These are phyloP conservation scores for Scutellaria baicalensis DNA, from an alignment of 257 asterid species.

Conservation along the genomic window DNA sequence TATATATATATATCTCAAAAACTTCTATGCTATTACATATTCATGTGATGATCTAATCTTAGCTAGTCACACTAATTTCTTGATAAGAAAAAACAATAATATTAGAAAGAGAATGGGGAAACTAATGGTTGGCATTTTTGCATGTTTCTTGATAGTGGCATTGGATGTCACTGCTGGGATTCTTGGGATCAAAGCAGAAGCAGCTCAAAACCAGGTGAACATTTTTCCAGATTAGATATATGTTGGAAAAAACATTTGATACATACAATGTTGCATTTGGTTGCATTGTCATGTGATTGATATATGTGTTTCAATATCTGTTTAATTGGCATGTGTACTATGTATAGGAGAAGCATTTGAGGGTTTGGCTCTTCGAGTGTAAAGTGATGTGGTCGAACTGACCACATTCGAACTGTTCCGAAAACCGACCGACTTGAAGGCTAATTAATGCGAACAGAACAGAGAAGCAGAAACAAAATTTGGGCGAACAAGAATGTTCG, in stretches of 20 bases:
- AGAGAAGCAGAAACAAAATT: too few relatives aligned
- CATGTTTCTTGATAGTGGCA: constrained; percentile 58
- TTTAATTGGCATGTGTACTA: too few relatives aligned
- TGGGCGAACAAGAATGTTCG: too few relatives aligned
- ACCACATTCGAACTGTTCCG: too few relatives aligned
- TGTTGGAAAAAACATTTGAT: too few relatives aligned
- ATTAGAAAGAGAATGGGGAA: constrained; percentile 30
- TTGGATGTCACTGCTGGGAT: constrained; percentile 65
- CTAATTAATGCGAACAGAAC: too few relatives aligned
- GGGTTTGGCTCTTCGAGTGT: constrained; percentile 78
- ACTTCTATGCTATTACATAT: background rate
- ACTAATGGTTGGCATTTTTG: constrained; percentile 43
- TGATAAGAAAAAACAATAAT: background rate
- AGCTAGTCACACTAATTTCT: constrained; percentile 1
- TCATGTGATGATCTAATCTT: background rate
- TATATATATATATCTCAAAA: background rate
- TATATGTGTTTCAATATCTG: too few relatives aligned
- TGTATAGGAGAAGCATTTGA: constrained; percentile 61
- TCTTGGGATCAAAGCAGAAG: constrained; percentile 77
- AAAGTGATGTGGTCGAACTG: too few relatives aligned
- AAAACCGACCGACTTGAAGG: too few relatives aligned
- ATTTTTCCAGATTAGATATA: too few relatives aligned
- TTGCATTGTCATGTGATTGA: background rate
- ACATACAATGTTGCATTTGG: too few relatives aligned
- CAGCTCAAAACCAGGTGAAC: constrained; percentile 66